These are phyloP conservation scores for Claviceps africana DNA, from an alignment of 2,329 filamentous ascomycete species.

Conservation along the genomic window DNA sequence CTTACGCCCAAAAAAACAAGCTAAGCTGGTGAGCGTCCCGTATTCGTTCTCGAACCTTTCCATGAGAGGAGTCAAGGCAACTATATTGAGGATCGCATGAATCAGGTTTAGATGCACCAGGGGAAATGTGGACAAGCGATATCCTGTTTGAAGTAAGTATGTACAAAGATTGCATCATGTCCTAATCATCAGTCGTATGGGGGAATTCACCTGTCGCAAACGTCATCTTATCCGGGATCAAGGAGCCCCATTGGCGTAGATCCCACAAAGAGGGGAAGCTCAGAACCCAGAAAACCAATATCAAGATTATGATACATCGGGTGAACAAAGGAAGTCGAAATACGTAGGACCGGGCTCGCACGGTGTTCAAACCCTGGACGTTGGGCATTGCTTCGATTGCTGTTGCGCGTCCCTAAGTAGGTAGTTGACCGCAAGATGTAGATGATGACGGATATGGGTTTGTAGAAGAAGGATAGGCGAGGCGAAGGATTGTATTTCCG, in stretches of 20 bases:
- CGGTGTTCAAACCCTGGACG: constrained; percentile 45
- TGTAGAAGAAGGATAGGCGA: not conserved
- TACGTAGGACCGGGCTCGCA: constrained; percentile 66
- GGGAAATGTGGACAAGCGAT: constrained; percentile 84
- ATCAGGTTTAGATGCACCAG: constrained; percentile 72
- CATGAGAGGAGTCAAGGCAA: constrained; percentile 74
- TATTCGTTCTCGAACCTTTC: constrained; percentile 89
- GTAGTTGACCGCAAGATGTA: not conserved
- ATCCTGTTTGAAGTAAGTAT: constrained; percentile 42
- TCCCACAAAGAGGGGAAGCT: constrained; percentile 58
- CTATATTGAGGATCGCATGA: constrained; percentile 64
- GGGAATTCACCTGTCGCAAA: constrained; percentile 48
- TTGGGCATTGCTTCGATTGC: constrained; percentile 6
- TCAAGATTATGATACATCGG: constrained; percentile 50
- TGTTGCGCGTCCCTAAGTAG: not conserved
- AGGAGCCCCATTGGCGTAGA: constrained; percentile 59
- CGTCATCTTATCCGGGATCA: constrained; percentile 64
- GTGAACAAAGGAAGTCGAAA: constrained; percentile 82
- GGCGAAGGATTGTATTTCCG: too few relatives aligned
- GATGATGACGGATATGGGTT: not conserved
- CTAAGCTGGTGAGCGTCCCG: constrained; percentile 76
- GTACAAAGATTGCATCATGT: not conserved
- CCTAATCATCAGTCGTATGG: not conserved
- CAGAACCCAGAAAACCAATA: constrained; percentile 49
- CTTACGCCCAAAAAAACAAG: constrained; percentile 84